Percentiles rank a stretch among this genome's conserved stretches.
phyloP scores from a whole-genome alignment of 176 grass and related monocot species.

The Avena insularis region DNA sequence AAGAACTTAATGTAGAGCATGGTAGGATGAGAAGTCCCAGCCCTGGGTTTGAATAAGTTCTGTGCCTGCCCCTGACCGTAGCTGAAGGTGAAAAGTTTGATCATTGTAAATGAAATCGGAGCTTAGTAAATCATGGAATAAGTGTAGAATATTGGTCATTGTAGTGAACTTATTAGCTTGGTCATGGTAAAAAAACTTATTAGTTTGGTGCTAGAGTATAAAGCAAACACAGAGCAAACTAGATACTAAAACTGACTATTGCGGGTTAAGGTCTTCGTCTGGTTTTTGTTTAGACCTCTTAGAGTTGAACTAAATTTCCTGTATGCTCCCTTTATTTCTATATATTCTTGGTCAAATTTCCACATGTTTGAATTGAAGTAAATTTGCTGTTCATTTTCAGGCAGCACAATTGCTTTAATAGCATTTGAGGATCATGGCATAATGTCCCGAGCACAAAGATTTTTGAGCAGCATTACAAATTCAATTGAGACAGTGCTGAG shows the following conservation, averaged over 20 bases:
- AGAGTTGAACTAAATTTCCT: slow-evolving; percentile 24
- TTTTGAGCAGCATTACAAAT: slow-evolving; percentile 89
- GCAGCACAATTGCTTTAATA: slow-evolving; percentile 58
- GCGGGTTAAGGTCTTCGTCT: not conserved
- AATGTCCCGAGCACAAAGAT: slow-evolving; percentile 77
- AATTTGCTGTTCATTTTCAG: slow-evolving; percentile 44
- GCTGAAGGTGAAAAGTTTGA: not conserved
- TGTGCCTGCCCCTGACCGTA: not conserved
- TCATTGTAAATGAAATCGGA: not conserved
- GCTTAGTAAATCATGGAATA: no score
- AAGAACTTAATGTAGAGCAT: no score
- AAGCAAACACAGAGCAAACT: slow-evolving; percentile 6
- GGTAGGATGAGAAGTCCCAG: no score
- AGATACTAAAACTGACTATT: not conserved
- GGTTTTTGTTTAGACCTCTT: not conserved
- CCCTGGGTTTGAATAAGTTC: no score
- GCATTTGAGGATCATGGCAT: slow-evolving; percentile 69
- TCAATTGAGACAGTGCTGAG: slow-evolving; percentile 75
- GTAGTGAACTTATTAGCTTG: not conserved
- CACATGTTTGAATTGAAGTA: not conserved
- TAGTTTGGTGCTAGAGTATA: not conserved
- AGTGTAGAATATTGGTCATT: not conserved
- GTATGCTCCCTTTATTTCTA: not conserved
- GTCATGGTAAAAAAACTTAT: not conserved
- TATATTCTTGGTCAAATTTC: not conserved